Evolutionary conservation across 305 asterid genomes (phyloP), one percentile per base, ranked within the genome.

Genomic region (Rubia tinctorum): DNA sequence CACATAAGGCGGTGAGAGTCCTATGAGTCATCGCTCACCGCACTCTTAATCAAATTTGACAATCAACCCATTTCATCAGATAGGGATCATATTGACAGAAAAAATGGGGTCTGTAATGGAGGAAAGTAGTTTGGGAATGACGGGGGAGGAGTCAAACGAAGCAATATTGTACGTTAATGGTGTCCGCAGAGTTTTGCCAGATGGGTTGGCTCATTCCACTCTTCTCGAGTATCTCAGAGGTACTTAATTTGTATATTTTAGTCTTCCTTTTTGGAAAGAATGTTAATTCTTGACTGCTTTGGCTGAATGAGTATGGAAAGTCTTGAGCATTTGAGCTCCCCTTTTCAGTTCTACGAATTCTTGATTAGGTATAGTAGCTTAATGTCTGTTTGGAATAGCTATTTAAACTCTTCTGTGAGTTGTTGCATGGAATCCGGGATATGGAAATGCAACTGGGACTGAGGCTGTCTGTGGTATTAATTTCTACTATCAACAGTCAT

Each of bases 151-250:
- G 68, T 70, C 89, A 27, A 82, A 75, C 42, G 97, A 94, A 80
- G 84, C 97, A 49, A 89, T 92, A 71, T 61, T 92, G n/a, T 94
- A 88, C 68, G 92, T 94, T 53, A 94, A 94, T 83, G 99, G 98
- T 13, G 91, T 86, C 75, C 97, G 98, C 75, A 84, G 91, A 76
- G 86, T 90, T 77, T 83, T 94, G 84, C 92, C 96, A 42, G 95
- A 94, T 82, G 98, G 98, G 6, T 84, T 90, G 77, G 98, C 98
- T 61, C 93, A 92, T 79, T 51, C 86, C 55, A 94, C 98, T 78
- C 97, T 94, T 47, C 98, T 94, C 49, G 99, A 94, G 75, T 92
- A 91, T 82, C 97, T 94, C 76, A 80, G 98, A 85, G 99, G 99
- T 94, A 69, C 37, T 78, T 91, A 67, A 30, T 73, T 7, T 39